Evolutionary conservation across 345 rosid species (phyloP).

Genomic region (Trapa incisa): DNA sequence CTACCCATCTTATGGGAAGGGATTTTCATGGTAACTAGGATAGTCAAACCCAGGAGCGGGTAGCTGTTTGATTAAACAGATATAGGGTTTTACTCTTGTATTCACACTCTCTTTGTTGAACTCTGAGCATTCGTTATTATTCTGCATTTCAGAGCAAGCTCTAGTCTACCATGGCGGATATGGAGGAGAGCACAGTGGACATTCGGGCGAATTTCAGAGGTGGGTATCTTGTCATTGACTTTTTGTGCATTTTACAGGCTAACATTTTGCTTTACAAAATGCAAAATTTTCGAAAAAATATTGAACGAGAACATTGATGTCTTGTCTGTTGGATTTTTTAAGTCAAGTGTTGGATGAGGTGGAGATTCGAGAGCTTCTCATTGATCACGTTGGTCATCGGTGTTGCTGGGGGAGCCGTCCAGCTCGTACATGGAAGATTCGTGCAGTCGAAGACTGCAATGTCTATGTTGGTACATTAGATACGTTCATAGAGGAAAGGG

Average conservation of each 20-base stretch:
- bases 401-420: slow-evolving; percentile 99
- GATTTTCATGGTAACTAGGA: neutral
- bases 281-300: neutral
- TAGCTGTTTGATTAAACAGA: neutral
- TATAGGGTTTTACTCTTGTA: neutral
- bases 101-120: neutral
- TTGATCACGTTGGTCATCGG: slow-evolving; percentile 83
- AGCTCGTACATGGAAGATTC: slow-evolving; percentile 94
- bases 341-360: slow-evolving; percentile 87
- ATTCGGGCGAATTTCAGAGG: slow-evolving; percentile 15
- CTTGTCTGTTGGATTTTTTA: neutral
- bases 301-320: neutral
- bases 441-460: slow-evolving; percentile 76
- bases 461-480: slow-evolving; percentile 91
- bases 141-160: slow-evolving; percentile 45
- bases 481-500: slow-evolving; percentile 83
- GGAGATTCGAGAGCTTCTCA: slow-evolving; percentile 85
- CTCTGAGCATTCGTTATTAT: neutral
- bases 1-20: too few relatives aligned
- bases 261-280: neutral
- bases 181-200: slow-evolving; percentile 38
- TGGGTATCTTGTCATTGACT: neutral
- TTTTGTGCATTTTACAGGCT: neutral
- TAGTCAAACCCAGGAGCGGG: neutral
- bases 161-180: slow-evolving; percentile 41